Conservation (phyloP, 179 eudicot genomes). For the Beta macrorhiza region DNA sequence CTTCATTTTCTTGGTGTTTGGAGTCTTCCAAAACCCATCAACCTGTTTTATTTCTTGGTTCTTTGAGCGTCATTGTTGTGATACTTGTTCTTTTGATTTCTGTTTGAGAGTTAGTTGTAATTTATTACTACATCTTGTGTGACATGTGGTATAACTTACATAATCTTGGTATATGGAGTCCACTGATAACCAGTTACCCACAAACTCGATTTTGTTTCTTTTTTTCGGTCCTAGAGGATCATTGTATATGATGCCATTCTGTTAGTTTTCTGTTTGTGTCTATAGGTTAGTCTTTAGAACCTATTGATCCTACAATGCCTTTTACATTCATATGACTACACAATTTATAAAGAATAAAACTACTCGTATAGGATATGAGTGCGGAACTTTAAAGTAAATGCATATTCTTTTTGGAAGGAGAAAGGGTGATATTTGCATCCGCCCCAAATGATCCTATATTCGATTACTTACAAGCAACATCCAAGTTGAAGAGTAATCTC, state of each 20-base stretch:
- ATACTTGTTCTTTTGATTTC: not conserved
- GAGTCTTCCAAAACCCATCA: not conserved
- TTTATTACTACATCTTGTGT: not conserved
- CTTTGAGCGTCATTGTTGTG: not conserved
- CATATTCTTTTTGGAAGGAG: not conserved
- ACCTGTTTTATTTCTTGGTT: not conserved
- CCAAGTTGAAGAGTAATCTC: not conserved
- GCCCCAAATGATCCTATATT: not conserved
- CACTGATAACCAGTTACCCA: not conserved
- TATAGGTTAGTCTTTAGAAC: not conserved
- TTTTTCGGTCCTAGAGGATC: not conserved
- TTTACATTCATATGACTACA: not conserved
- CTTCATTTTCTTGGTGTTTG: not conserved
- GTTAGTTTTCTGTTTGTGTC: not conserved
- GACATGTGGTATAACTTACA: not conserved
- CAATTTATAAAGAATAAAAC: not conserved
- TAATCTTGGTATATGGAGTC: not conserved
- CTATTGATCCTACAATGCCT: not conserved
- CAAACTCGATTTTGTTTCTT: not conserved
- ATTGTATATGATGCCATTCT: not conserved
- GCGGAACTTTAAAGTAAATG: not conserved
- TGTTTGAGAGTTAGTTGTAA: not conserved
- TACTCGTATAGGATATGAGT: not conserved
- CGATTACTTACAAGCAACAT: not conserved
- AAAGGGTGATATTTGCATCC: not conserved